Percentiles rank a stretch among this genome's conserved stretches.
These are phyloP conservation scores for Noccaea caerulescens DNA, from an alignment of 345 rosid species.

Conservation along the genomic window DNA sequence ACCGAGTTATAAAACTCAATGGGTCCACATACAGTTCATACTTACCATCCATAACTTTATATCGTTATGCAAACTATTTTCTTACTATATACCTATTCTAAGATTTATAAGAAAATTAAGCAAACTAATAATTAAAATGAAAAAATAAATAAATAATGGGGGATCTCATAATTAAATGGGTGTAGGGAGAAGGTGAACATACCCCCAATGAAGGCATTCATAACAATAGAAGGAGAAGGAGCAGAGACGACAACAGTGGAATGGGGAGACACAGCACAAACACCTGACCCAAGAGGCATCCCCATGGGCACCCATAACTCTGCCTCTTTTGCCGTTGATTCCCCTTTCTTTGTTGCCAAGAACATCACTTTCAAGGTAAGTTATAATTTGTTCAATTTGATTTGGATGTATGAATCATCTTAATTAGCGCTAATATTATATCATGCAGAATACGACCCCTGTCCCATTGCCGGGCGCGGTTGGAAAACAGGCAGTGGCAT, in stretches of 20 bases:
- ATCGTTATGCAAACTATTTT: not conserved
- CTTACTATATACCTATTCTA: not conserved
- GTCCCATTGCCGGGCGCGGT: slow-evolving; percentile 82
- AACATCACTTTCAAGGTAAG: slow-evolving; percentile 90
- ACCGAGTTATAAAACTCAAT: slow-evolving; percentile 15
- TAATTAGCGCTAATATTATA: not conserved
- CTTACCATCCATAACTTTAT: slow-evolving; percentile 8
- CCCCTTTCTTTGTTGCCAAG: slow-evolving; percentile 87
- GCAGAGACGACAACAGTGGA: slow-evolving; percentile 83
- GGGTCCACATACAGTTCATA: slow-evolving; percentile 31
- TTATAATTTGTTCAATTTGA: slow-evolving; percentile 2
- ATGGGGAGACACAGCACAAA: slow-evolving; percentile 98
- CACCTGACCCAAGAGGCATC: slow-evolving; percentile 65
- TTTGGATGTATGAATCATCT: not conserved
- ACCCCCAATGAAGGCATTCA: slow-evolving; percentile 75
- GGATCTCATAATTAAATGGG: not conserved
- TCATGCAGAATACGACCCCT: slow-evolving; percentile 78
- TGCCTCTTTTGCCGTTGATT: slow-evolving; percentile 92
- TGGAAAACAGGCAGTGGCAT: slow-evolving; percentile 95
- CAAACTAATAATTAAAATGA: not conserved
- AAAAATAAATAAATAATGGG: not conserved
- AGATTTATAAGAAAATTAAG: not conserved
- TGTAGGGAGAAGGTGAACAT: slow-evolving; percentile 86
- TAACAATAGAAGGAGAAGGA: slow-evolving; percentile 92
- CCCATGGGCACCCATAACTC: slow-evolving; percentile 80